Conservation (phyloP, 371 early-diverging fungal species). For the Mortierella sp. region DNA sequence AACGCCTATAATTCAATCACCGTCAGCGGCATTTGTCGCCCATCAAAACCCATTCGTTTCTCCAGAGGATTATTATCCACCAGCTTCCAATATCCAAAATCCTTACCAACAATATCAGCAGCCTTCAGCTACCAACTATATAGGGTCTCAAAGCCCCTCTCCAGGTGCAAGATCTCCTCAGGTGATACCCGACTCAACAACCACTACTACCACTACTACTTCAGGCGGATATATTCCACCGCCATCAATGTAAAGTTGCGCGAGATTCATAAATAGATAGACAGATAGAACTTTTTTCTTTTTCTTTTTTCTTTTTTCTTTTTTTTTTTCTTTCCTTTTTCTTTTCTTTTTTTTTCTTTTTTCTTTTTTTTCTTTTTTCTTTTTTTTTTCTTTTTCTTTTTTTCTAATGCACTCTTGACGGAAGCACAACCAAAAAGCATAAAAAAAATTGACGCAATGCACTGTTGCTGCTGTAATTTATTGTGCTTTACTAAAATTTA, state of each 20-base stretch:
- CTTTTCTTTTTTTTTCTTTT: too few relatives aligned
- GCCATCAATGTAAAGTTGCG: conserved; percentile 10
- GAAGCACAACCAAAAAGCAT: too few relatives aligned
- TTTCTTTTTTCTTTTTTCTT: too few relatives aligned
- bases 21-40: conserved; percentile 4
- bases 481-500: too few relatives aligned
- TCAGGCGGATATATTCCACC: conserved; percentile 27
- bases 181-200: conserved; percentile 16
- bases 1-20: conserved; percentile 15
- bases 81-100: conserved; percentile 11
- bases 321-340: too few relatives aligned
- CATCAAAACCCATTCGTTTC: conserved; percentile 24
- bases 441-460: not conserved
- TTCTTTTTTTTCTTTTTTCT: too few relatives aligned
- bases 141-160: conserved; percentile 24
- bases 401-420: too few relatives aligned
- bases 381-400: too few relatives aligned
- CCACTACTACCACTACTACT: not conserved
- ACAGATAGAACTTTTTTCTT: too few relatives aligned
- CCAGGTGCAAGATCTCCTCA: conserved; percentile 40
- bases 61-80: conserved; percentile 25
- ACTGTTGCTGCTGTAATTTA: too few relatives aligned
- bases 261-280: too few relatives aligned
- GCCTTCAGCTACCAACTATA: not conserved
- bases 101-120: conserved; percentile 13